Conservation (phyloP, 352 stramenopile species). For the Lagenidium sp. region DNA sequence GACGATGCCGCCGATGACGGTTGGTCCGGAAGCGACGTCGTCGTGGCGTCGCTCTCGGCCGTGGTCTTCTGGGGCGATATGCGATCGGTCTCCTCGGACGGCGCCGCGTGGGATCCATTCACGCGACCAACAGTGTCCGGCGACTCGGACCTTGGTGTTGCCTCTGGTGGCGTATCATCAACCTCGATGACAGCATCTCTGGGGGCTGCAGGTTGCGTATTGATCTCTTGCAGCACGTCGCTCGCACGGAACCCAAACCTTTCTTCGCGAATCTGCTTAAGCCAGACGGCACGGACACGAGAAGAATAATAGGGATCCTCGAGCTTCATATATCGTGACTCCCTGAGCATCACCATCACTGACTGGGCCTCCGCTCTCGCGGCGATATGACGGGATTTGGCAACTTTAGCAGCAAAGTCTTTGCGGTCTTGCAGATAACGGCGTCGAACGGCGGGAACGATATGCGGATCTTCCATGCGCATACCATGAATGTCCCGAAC, state of each 20-base stretch:
- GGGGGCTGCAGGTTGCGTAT: too few species aligned
- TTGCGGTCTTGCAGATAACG: constrained; percentile 36
- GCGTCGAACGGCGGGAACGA: constrained; percentile 21
- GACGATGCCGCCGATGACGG: neutral
- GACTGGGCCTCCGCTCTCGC: constrained; percentile 2
- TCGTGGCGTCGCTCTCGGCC: neutral
- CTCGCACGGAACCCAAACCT: too few species aligned
- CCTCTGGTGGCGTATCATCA: too few species aligned
- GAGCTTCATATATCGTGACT: constrained; percentile 13
- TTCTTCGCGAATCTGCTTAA: constrained; percentile 3
- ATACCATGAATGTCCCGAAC: constrained; percentile 55
- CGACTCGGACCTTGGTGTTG: too few species aligned
- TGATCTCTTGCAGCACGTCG: neutral
- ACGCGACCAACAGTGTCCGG: neutral
- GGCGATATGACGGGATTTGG: too few species aligned
- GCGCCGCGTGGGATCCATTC: neutral
- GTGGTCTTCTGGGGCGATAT: neutral
- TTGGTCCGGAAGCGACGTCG: neutral
- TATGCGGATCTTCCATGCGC: constrained; percentile 51
- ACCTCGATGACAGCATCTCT: too few species aligned
- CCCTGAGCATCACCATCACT: constrained; percentile 3
- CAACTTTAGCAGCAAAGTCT: constrained; percentile 3
- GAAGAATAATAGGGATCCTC: constrained; percentile 14
- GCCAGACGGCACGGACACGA: neutral
- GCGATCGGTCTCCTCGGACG: neutral